Percentiles rank a stretch among this genome's conserved stretches.
Evolutionary conservation across 2,329 filamentous ascomycete genomes (phyloP).

Genomic region (Phoma herbarum): DNA sequence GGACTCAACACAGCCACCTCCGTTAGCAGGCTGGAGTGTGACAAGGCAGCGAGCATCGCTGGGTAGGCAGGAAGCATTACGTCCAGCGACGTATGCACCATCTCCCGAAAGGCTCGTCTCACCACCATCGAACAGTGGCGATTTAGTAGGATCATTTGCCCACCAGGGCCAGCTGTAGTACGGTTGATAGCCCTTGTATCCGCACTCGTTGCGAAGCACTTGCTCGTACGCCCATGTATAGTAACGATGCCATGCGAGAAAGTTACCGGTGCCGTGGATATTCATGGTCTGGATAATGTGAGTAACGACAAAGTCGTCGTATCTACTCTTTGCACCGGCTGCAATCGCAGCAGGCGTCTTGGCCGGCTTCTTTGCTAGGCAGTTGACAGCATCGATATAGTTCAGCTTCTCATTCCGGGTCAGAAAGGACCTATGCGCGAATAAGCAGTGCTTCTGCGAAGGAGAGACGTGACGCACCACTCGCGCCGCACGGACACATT

Average conservation of each 20-base stretch:
- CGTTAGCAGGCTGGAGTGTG: slow-evolving; percentile 19
- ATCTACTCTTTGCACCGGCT: slow-evolving; percentile 40
- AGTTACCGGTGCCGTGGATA: slow-evolving; percentile 41
- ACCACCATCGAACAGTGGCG: slow-evolving; percentile 32
- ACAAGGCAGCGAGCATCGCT: slow-evolving; percentile 10
- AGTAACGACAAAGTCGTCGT: slow-evolving; percentile 47
- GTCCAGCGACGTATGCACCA: slow-evolving; percentile 32
- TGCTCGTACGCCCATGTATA: slow-evolving; percentile 28
- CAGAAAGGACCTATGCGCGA: not conserved
- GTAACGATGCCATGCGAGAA: slow-evolving; percentile 32
- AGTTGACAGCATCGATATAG: slow-evolving; percentile 47
- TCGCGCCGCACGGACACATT: slow-evolving; percentile 55
- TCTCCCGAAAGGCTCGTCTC: slow-evolving; percentile 46
- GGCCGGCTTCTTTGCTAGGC: slow-evolving; percentile 33
- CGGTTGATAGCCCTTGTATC: slow-evolving; percentile 29
- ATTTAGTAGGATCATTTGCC: slow-evolving; percentile 37
- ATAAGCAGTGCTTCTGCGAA: not conserved
- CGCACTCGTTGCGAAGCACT: slow-evolving; percentile 31
- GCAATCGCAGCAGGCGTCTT: slow-evolving; percentile 36
- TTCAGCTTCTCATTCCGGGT: slow-evolving; percentile 21
- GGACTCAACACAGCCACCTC: slow-evolving; percentile 25
- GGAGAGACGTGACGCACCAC: slow-evolving; percentile 47
- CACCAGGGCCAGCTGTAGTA: slow-evolving; percentile 33
- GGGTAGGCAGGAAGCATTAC: slow-evolving; percentile 33
- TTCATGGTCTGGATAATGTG: slow-evolving; percentile 44